These are phyloP conservation scores for Penicillium antarcticum DNA, from an alignment of 495 filamentous ascomycete species.

Conservation along the genomic window DNA sequence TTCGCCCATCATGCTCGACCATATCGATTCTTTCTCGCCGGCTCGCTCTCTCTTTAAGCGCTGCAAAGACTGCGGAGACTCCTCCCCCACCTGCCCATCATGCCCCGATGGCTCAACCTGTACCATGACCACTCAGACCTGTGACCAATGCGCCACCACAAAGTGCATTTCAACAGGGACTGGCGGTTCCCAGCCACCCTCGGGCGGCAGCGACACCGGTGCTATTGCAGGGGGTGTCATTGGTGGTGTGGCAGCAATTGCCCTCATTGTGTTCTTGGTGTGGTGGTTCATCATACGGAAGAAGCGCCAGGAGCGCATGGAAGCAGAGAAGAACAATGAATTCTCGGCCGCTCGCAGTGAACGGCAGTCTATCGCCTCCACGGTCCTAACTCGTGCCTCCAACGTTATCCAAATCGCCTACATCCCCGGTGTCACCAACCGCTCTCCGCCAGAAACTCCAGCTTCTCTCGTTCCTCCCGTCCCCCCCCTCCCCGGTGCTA, in stretches of 20 bases:
- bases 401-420: constrained; percentile 99
- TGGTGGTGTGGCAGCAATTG: constrained; percentile 68
- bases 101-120: constrained; percentile 51
- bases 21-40: constrained; percentile 23
- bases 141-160: constrained; percentile 56
- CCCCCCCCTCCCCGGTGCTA: constrained; percentile 78
- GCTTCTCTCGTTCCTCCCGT: constrained; percentile 86
- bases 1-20: constrained; percentile 29
- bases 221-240: constrained; percentile 85
- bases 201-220: constrained; percentile 60
- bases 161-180: constrained; percentile 49
- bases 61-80: constrained; percentile 40
- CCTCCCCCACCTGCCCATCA: constrained; percentile 47
- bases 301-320: constrained; percentile 59
- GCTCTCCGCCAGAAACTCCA: constrained; percentile 77
- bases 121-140: constrained; percentile 52
- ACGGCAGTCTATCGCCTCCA: constrained; percentile 92
- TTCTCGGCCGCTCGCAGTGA: constrained; percentile 69
- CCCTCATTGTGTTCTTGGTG: constrained; percentile 68
- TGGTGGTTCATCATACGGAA: constrained; percentile 87
- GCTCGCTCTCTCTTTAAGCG: constrained; percentile 44
- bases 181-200: constrained; percentile 15
- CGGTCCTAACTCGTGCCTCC: constrained; percentile 90
- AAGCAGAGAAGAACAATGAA: constrained; percentile 49
- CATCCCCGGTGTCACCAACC: constrained; percentile 95